phyloP scores from a whole-genome alignment of 768 basidiomycete genomes.

The Xerocomellus dryophilus region DNA sequence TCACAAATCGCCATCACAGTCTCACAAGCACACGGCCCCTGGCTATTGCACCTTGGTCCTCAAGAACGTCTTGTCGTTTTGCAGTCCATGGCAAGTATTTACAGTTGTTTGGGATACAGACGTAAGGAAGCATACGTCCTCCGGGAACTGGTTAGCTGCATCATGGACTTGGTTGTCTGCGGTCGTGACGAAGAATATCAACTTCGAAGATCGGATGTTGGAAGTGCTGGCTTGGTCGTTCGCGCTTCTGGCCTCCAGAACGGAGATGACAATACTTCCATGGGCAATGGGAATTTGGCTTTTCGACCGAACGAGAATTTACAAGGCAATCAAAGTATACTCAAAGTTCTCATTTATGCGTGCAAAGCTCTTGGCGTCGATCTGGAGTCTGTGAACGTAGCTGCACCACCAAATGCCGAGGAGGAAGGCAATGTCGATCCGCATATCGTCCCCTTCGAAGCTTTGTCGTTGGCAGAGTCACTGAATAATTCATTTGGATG shows the following conservation, averaged over 20 bases:
- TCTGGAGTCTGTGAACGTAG: constrained; percentile 64
- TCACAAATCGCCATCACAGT: constrained; percentile 61
- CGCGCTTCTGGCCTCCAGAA: constrained; percentile 41
- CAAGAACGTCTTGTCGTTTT: constrained; percentile 71
- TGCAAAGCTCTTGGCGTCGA: constrained; percentile 81
- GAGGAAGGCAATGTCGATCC: constrained; percentile 20
- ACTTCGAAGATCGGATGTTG: constrained; percentile 36
- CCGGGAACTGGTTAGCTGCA: constrained; percentile 79
- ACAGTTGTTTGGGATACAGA: constrained; percentile 75
- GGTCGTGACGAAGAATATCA: constrained; percentile 71
- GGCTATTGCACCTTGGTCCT: constrained; percentile 76
- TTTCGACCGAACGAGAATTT: constrained; percentile 69
- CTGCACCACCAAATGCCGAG: constrained; percentile 29
- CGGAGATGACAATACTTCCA: constrained; percentile 21
- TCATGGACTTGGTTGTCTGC: constrained; percentile 84
- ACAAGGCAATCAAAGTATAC: constrained; percentile 80
- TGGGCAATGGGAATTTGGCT: constrained; percentile 55
- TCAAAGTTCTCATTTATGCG: constrained; percentile 68
- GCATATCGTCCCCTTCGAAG: constrained; percentile 27
- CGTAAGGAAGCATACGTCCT: constrained; percentile 87
- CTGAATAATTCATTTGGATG: constrained; percentile 72
- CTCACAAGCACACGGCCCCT: constrained; percentile 81
- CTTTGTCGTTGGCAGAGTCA: constrained; percentile 37
- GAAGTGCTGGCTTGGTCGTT: constrained; percentile 45
- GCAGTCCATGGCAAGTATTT: constrained; percentile 69